phyloP scores from a whole-genome alignment of 176 grass and related monocot species.

The Ensete ventricosum region DNA sequence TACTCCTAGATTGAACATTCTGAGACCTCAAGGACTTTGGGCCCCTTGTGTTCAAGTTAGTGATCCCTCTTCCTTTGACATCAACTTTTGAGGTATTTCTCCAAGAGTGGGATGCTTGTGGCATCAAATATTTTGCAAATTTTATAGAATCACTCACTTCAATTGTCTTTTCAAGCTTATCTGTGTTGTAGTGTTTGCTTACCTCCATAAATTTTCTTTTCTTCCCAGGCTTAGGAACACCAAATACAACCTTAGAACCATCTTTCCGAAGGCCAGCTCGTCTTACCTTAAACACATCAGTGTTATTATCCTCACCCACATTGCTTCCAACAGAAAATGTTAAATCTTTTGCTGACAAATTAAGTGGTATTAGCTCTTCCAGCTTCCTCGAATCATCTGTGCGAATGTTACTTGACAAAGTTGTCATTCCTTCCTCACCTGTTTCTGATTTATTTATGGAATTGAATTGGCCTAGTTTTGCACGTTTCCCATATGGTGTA shows the following conservation, averaged over 20 bases:
- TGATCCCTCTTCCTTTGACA: conserved; percentile 39
- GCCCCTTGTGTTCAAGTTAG: conserved; percentile 36
- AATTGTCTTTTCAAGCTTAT: conserved; percentile 39
- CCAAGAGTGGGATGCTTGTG: conserved; percentile 35
- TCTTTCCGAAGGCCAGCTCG: conserved; percentile 69
- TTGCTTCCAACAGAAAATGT: conserved; percentile 59
- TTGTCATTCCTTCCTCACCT: conserved; percentile 18
- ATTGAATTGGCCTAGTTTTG: conserved; percentile 33
- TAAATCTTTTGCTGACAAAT: conserved; percentile 48
- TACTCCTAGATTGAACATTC: conserved; percentile 17
- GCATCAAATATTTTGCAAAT: conserved; percentile 37
- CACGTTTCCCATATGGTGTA: conserved; percentile 75
- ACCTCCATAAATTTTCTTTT: conserved; percentile 97
- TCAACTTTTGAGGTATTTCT: conserved; percentile 38
- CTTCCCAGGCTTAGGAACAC: conserved; percentile 91
- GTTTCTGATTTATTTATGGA: conserved; percentile 21
- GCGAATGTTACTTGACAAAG: conserved; percentile 13
- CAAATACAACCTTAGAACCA: conserved; percentile 79
- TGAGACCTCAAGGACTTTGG: conserved; percentile 46
- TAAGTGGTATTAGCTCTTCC: conserved; percentile 29
- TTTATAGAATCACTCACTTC: conserved; percentile 41
- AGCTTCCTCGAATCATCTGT: conserved; percentile 24
- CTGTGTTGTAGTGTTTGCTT: conserved; percentile 75
- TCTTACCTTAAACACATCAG: conserved; percentile 29
- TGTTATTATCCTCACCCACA: conserved; percentile 38